Conservation (phyloP, 2,329 filamentous ascomycete genomes). For the Clonostachys rhizophaga region DNA sequence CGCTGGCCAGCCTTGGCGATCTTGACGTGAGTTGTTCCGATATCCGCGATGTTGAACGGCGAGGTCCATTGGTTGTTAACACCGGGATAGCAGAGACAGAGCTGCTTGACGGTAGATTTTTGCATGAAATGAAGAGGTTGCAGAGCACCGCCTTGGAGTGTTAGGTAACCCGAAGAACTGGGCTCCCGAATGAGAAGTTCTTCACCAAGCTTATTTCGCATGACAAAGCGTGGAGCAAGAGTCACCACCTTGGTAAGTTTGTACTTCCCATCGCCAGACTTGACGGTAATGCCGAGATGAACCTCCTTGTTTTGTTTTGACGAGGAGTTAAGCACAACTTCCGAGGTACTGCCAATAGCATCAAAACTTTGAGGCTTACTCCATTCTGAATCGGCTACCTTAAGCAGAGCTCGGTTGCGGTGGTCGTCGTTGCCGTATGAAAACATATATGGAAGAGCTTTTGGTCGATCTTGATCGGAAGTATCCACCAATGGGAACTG, state of each 20-base stretch:
- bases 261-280: slow-evolving; percentile 93
- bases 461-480: slow-evolving; percentile 52
- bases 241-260: slow-evolving; percentile 96
- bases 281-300: slow-evolving; percentile 83
- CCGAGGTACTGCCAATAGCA: slow-evolving; percentile 88
- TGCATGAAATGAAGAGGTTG: slow-evolving; percentile 88
- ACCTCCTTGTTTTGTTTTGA: slow-evolving; percentile 69
- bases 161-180: slow-evolving; percentile 81
- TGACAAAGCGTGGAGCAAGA: slow-evolving; percentile 83
- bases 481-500: slow-evolving; percentile 57
- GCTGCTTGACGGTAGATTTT: slow-evolving; percentile 76
- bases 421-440: slow-evolving; percentile 86
- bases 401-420: slow-evolving; percentile 84
- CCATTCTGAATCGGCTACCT: slow-evolving; percentile 87
- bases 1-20: slow-evolving; percentile 85
- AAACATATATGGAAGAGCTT: slow-evolving; percentile 91
- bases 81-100: slow-evolving; percentile 89
- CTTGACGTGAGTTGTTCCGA: slow-evolving; percentile 91
- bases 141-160: slow-evolving; percentile 71
- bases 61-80: slow-evolving; percentile 97
- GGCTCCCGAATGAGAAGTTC: slow-evolving; percentile 88
- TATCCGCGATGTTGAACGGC: slow-evolving; percentile 93
- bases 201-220: slow-evolving; percentile 89
- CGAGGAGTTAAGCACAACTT: slow-evolving; percentile 75
- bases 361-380: slow-evolving; percentile 98